Evolutionary conservation across 345 rosid genomes (phyloP).

Genomic region (Gossypium sturtianum): DNA sequence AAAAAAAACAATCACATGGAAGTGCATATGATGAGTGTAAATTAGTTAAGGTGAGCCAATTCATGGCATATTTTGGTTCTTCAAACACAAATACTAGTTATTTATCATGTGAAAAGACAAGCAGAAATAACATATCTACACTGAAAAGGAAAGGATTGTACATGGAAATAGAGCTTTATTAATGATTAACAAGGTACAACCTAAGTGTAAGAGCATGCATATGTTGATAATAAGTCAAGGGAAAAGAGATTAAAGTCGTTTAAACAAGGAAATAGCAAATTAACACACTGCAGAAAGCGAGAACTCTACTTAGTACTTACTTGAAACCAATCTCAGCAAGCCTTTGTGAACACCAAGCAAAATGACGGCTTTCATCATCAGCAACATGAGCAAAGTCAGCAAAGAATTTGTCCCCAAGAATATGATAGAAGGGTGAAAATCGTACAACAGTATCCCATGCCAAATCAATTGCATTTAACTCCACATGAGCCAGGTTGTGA

Average conservation of each 20-base stretch:
- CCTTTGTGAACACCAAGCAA: conserved; percentile 88
- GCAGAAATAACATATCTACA: not conserved
- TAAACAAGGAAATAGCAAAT: not conserved
- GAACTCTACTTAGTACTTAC: conserved; percentile 38
- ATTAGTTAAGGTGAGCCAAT: not conserved
- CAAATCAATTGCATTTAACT: conserved; percentile 92
- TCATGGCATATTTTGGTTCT: not conserved
- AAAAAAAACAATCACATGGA: not conserved
- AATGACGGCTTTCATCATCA: conserved; percentile 96
- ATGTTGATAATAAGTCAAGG: not conserved
- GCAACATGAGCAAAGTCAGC: conserved; percentile 96
- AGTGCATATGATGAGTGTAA: not conserved
- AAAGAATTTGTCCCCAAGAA: conserved; percentile 66
- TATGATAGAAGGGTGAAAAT: conserved; percentile 58
- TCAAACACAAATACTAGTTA: not conserved
- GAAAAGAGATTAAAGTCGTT: not conserved
- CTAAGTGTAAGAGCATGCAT: not conserved
- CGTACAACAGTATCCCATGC: conserved; percentile 97
- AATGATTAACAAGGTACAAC: not conserved
- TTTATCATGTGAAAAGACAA: not conserved
- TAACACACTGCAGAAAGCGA: not conserved
- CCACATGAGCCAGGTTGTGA: conserved; percentile 89
- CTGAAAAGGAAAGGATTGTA: not conserved
- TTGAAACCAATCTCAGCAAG: conserved; percentile 85
- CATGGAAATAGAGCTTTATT: not conserved